These are phyloP conservation scores for Pinus tabuliformis DNA, from an alignment of 75 land plant genomes.

Conservation along the genomic window DNA sequence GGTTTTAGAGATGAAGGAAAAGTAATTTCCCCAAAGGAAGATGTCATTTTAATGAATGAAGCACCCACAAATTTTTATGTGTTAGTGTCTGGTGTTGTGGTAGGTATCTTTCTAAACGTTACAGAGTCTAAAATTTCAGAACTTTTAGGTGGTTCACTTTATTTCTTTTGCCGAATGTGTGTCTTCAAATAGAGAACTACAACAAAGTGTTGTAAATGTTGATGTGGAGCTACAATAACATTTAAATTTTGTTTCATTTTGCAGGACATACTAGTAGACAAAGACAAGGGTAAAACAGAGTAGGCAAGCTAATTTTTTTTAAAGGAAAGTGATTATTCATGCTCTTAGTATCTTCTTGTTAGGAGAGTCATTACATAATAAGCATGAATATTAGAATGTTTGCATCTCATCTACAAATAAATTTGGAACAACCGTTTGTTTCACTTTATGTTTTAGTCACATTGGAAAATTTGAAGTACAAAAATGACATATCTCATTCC, in stretches of 20 bases:
- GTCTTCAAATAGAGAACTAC: not conserved
- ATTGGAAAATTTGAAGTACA: too few relatives aligned
- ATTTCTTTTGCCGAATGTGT: too few relatives aligned
- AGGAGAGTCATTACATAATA: not conserved
- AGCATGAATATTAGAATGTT: too few relatives aligned
- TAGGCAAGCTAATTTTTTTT: slow-evolving; percentile 24
- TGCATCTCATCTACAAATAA: too few relatives aligned
- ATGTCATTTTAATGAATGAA: slow-evolving; percentile 63
- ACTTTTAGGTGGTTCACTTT: too few relatives aligned
- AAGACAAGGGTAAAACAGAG: slow-evolving; percentile 38
- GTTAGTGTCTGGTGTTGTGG: slow-evolving; percentile 53
- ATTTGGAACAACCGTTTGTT: too few relatives aligned
- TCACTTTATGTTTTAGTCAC: too few relatives aligned
- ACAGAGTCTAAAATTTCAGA: too few relatives aligned
- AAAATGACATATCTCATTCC: not conserved
- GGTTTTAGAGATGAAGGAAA: slow-evolving; percentile 73
- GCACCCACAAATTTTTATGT: slow-evolving; percentile 73
- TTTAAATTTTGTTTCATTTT: slow-evolving; percentile 4
- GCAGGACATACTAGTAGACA: slow-evolving; percentile 48
- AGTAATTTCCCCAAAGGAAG: slow-evolving; percentile 61
- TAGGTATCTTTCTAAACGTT: slow-evolving; percentile 8
- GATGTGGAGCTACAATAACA: not conserved
- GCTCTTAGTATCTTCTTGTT: not conserved
- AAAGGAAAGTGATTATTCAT: not conserved
- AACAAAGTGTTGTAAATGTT: not conserved